Base-by-base conservation (phyloP, 2,329 filamentous ascomycete genomes). In the Monosporascus sp. region DNA sequence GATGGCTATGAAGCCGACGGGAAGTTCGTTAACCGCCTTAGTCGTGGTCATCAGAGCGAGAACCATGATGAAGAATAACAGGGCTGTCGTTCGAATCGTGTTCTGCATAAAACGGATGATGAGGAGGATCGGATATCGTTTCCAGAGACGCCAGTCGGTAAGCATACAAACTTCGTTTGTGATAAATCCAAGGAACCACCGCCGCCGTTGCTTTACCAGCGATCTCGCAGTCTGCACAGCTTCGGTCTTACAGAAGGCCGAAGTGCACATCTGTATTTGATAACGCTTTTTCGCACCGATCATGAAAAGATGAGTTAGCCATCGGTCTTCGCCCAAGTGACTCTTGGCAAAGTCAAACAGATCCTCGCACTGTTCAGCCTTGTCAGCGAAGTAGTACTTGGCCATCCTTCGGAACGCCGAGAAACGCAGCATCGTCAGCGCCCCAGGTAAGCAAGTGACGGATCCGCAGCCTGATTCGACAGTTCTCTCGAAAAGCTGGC, bases 131-230 rank as follows among this genome's bases (percentile, higher is more conserved):
- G 94, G 91, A 70, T 97, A 97, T 50, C 90, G 83, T 69, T 83
- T 88, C 93, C 93, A 97, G 27, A 97, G 79, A 55, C 94, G 85
- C 71, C 89, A 85, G 72, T 97, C 93, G 2, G 94, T 97, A 74
- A 99, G 77, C 94, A 97, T 97, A 74, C 92, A 97, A 7, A 91
- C 93, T 70, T 97, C 93, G 70, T 99, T 99, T 17, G 93, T 97
- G 73, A 97, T 92, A 72, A 96, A 97, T 31, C 93, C 93, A 44
- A 97, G 79, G 70, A 97, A 97, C 94, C 94, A 99, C 67, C 94
- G 83, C 52, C 93, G 87, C 56, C 94, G 86, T 75, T 99, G 94
- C 77, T 97, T 97, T 69, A 97, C 79, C 47, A 99, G 81, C 62
- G 88, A 91, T 53, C 76, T 75, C 71, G 92, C 92, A 2, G 88